Evolutionary conservation across 257 asterid genomes (phyloP), one percentile per base, ranked within the genome.

Genomic region (Salvia hispanica): DNA sequence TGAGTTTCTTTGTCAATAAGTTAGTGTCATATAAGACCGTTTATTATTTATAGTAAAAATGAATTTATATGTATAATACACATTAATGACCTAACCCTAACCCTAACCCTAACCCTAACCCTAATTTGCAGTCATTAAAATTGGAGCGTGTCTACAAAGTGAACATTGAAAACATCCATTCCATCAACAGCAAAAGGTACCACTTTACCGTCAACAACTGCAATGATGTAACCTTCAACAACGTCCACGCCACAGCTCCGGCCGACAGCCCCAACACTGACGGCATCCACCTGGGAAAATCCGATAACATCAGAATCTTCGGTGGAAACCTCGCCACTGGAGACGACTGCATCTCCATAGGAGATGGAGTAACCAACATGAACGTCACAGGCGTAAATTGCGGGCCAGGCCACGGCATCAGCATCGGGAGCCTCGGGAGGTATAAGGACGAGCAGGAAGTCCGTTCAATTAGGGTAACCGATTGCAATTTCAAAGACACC

Each of bases 191-290:
- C 78, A 79, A 79, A 71, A n/a, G n/a, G n/a, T 72, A 75, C 51
- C 83, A 79, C 44, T 3, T 79, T 0, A 12, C 42, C 12, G 2
- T 72, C 2, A 3, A 40, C 11, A 4, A 10, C 0, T 44, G 66
- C 28, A 8, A 51, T 5, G 58, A 67, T 15, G 25, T 79, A 11
- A 7, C 28, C 3, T 3, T 79, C 11, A n/a, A 21, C 37, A 14
- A 54, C 16, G 33, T 79, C 6, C 3, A 1, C 2, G 28, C 76
- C 3, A 3, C 11, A 3, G 79, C 84, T 2, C 84, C 84, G 0
- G 40, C 1, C 21, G 8, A 72, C 16, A 80, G 84, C 67, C 72
- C 78, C 11, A 79, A 79, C 78, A 79, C 84, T 0, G 81, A 79
- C 36, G 84, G 84, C 0, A 58, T 80, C 66, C 84, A 80, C 74